Conservation (phyloP, 2,329 filamentous ascomycete species). For the Orbilia ellipsospora region DNA sequence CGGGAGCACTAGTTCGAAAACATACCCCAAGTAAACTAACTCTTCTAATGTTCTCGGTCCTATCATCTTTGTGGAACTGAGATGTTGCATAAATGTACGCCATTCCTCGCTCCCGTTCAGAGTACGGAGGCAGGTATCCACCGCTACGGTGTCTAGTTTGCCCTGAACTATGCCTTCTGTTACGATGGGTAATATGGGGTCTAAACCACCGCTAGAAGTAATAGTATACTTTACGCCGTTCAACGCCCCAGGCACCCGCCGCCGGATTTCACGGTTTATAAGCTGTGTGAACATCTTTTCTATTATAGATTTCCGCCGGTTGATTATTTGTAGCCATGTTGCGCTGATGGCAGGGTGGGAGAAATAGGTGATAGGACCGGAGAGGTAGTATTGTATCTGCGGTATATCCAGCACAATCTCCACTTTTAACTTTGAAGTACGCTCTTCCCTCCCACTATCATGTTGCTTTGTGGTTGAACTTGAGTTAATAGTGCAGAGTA, state of each 20-base stretch:
- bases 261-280: slow-evolving; percentile 30
- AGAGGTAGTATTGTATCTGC: slow-evolving; percentile 53
- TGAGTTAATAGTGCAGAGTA: slow-evolving; percentile 29
- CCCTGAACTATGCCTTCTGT: neutral
- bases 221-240: slow-evolving; percentile 2
- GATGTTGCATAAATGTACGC: slow-evolving; percentile 14
- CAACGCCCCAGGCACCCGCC: neutral
- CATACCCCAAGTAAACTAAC: slow-evolving; percentile 37
- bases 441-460: neutral
- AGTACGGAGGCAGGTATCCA: slow-evolving; percentile 4
- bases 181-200: slow-evolving; percentile 24
- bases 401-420: slow-evolving; percentile 46
- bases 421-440: slow-evolving; percentile 5
- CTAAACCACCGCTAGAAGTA: slow-evolving; percentile 9
- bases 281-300: slow-evolving; percentile 28
- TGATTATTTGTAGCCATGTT: slow-evolving; percentile 30
- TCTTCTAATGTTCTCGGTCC: slow-evolving; percentile 34
- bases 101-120: slow-evolving; percentile 12
- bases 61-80: slow-evolving; percentile 6
- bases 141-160: neutral
- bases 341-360: slow-evolving; percentile 16
- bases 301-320: slow-evolving; percentile 27
- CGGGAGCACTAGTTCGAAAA: slow-evolving; percentile 35
- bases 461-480: too few relatives aligned
- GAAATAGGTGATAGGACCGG: slow-evolving; percentile 37